Percentiles rank a stretch among this genome's conserved stretches.
Conservation (phyloP, 768 basidiomycete genomes). For the Mycena pura region DNA sequence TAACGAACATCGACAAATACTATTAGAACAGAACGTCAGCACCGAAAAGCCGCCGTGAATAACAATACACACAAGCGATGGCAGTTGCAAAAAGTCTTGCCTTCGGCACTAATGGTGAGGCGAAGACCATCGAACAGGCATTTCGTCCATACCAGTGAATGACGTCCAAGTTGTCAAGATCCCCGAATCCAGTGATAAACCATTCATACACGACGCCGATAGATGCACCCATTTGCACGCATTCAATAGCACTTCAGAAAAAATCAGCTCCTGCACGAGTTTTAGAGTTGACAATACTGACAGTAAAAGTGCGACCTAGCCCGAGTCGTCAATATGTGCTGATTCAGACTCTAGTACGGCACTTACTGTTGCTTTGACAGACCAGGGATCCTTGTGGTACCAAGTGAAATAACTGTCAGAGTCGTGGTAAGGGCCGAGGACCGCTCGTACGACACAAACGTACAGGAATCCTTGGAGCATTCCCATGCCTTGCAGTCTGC, state of each 20-base stretch:
- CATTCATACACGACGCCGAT: not conserved
- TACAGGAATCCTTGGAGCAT: constrained; percentile 10
- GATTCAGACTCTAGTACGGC: too few species aligned
- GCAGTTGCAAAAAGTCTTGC: not conserved
- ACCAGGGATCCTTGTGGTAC: constrained; percentile 2
- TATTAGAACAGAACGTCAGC: not conserved
- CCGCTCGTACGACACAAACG: not conserved
- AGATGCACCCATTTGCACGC: not conserved
- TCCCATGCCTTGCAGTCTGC: constrained; percentile 5
- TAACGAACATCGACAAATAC: constrained; percentile 1
- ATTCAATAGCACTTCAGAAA: not conserved
- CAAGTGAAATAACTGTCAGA: not conserved
- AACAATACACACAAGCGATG: not conserved
- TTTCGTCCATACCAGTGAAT: not conserved
- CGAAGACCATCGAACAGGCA: too few species aligned
- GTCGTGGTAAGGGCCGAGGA: too few species aligned
- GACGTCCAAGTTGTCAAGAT: not conserved
- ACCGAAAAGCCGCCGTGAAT: not conserved
- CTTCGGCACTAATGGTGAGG: not conserved
- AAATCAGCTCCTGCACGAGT: not conserved
- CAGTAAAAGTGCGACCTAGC: too few species aligned
- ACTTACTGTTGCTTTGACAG: constrained; percentile 1
- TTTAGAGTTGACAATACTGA: not conserved
- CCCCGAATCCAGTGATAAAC: constrained; percentile 1
- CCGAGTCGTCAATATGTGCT: too few species aligned